Conservation (phyloP, 345 rosid genomes). For the Leavenworthia alabamica region DNA sequence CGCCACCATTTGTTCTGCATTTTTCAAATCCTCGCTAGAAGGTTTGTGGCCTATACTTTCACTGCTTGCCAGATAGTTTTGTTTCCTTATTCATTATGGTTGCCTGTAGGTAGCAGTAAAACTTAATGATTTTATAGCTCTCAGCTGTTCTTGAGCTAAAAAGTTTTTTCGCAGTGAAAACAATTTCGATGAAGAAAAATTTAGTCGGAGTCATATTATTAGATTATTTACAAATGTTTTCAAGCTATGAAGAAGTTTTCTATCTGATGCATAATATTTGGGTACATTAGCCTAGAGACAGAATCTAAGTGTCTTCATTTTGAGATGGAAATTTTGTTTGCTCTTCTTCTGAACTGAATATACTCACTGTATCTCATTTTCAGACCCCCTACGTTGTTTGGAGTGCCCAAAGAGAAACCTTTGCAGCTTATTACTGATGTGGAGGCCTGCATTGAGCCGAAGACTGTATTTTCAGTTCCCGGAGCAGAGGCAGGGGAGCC, state of each 20-base stretch:
- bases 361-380: constrained; percentile 22
- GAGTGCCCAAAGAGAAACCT: constrained; percentile 68
- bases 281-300: no score
- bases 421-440: constrained; percentile 46
- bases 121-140: not conserved
- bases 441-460: constrained; percentile 57
- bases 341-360: constrained; percentile 3
- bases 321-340: not conserved
- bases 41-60: constrained; percentile 39
- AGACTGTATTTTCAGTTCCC: constrained; percentile 41
- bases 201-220: not conserved
- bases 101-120: not conserved
- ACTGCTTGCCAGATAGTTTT: constrained; percentile 7
- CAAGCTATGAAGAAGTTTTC: not conserved
- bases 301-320: no score
- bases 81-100: constrained; percentile 9
- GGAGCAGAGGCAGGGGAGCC: constrained; percentile 34
- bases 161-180: not conserved
- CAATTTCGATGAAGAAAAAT: not conserved
- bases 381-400: constrained; percentile 81
- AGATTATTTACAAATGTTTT: not conserved
- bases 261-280: not conserved
- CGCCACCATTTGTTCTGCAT: constrained; percentile 84
- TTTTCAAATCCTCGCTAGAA: constrained; percentile 74
- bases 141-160: constrained; percentile 1